Percentiles rank a stretch among this genome's conserved stretches.
phyloP scores from a whole-genome alignment of 2,329 filamentous ascomycete species.

The Paecilomyces formosus region DNA sequence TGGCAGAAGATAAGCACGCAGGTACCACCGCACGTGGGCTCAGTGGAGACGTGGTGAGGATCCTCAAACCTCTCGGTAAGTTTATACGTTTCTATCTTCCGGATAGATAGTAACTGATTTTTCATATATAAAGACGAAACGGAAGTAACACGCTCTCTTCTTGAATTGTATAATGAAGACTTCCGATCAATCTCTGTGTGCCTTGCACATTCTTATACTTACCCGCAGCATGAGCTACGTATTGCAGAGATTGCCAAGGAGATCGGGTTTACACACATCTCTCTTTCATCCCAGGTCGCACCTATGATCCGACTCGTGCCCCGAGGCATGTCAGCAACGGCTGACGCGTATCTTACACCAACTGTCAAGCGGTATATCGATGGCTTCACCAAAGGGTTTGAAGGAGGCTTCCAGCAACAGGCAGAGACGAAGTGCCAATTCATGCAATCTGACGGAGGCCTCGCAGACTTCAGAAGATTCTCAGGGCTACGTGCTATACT shows the following conservation, averaged over 20 bases:
- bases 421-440: conserved; percentile 80
- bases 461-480: conserved; percentile 51
- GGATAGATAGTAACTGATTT: conserved; percentile 57
- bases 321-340: conserved; percentile 67
- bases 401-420: conserved; percentile 66
- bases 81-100: conserved; percentile 67
- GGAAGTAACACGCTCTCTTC: conserved; percentile 58
- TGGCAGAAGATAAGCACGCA: conserved; percentile 70
- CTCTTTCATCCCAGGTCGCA: conserved; percentile 72
- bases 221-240: conserved; percentile 73
- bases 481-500: conserved; percentile 79
- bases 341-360: conserved; percentile 73
- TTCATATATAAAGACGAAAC: conserved; percentile 43
- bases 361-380: conserved; percentile 70
- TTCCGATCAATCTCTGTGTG: conserved; percentile 81
- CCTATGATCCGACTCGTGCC: conserved; percentile 81
- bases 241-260: conserved; percentile 69
- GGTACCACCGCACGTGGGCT: conserved; percentile 41
- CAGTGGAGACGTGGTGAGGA: conserved; percentile 33
- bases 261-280: conserved; percentile 77
- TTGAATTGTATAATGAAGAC: conserved; percentile 47
- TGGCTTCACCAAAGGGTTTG: conserved; percentile 73
- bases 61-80: conserved; percentile 57
- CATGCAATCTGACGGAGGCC: conserved; percentile 78
- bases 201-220: conserved; percentile 88